phyloP scores from a whole-genome alignment of 306 rosid genomes.

The Cyclanthera cordifolia region DNA sequence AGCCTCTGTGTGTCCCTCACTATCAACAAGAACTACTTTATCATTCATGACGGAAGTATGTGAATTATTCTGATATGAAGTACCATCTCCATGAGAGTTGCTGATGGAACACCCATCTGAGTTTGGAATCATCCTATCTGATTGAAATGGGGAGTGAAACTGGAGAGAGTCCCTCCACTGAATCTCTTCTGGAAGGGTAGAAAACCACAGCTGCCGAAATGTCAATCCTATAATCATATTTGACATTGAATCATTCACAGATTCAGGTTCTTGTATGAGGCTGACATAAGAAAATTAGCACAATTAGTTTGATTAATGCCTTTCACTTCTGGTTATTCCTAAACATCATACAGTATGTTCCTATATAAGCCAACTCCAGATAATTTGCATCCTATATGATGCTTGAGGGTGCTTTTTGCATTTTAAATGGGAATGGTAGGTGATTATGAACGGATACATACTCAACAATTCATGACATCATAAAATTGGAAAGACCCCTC shows the following conservation, averaged over 20 bases:
- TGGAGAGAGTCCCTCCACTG: slow-evolving; percentile 41
- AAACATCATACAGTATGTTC: neutral
- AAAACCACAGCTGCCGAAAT: slow-evolving; percentile 55
- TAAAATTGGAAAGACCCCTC: neutral
- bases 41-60: slow-evolving; percentile 50
- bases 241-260: slow-evolving; percentile 34
- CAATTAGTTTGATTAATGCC: neutral
- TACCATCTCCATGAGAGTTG: slow-evolving; percentile 33
- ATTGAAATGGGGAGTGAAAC: slow-evolving; percentile 22
- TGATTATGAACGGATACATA: neutral
- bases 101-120: slow-evolving; percentile 31
- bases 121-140: slow-evolving; percentile 18
- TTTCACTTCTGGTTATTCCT: neutral
- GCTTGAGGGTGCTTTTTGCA: neutral
- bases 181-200: slow-evolving; percentile 48
- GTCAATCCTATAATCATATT: slow-evolving; percentile 55
- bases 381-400: neutral
- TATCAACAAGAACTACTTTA: slow-evolving; percentile 17
- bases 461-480: neutral
- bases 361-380: neutral
- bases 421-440: neutral
- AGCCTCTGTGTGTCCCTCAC: slow-evolving; percentile 12
- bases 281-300: slow-evolving; percentile 26
- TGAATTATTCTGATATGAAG: slow-evolving; percentile 28
- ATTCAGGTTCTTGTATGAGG: slow-evolving; percentile 38